Evolutionary conservation across 495 filamentous ascomycete genomes (phyloP).

Genomic region (Podospora pseudopauciseta): DNA sequence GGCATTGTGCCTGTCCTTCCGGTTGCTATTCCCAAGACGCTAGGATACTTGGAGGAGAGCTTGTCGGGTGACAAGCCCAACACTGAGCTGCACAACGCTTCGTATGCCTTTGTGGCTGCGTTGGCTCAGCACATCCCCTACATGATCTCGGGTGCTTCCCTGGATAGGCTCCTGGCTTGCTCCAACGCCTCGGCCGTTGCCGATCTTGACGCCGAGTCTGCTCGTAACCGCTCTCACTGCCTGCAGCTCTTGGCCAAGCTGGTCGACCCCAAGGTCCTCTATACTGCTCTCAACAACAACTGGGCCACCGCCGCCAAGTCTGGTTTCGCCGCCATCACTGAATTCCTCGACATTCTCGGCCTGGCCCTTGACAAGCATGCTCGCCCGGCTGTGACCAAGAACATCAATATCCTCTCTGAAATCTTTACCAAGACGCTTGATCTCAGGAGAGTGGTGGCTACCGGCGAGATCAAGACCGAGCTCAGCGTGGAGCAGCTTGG

Average conservation of each 20-base stretch:
- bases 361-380: conserved; percentile 69
- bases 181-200: conserved; percentile 66
- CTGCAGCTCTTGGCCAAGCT: conserved; percentile 67
- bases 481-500: conserved; percentile 22
- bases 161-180: conserved; percentile 64
- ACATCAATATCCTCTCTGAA: conserved; percentile 59
- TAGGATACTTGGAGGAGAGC: conserved; percentile 64
- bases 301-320: conserved; percentile 58
- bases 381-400: conserved; percentile 69
- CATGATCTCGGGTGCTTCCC: conserved; percentile 71
- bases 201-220: conserved; percentile 50
- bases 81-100: conserved; percentile 70
- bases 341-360: conserved; percentile 62
- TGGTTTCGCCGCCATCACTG: conserved; percentile 59
- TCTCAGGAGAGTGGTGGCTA: conserved; percentile 53
- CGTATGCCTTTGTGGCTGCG: conserved; percentile 70
- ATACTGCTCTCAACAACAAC: conserved; percentile 65
- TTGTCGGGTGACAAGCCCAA: conserved; percentile 52
- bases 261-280: conserved; percentile 61
- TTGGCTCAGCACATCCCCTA: conserved; percentile 78
- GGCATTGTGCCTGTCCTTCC: conserved; percentile 80
- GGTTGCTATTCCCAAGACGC: conserved; percentile 62
- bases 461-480: conserved; percentile 23
- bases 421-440: conserved; percentile 72
- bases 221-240: conserved; percentile 63